A percentile compares a stretch with the other conserved stretches of the same genome.
Conservation (phyloP, 2,329 filamentous ascomycete genomes). For the Alternaria arbusti region DNA sequence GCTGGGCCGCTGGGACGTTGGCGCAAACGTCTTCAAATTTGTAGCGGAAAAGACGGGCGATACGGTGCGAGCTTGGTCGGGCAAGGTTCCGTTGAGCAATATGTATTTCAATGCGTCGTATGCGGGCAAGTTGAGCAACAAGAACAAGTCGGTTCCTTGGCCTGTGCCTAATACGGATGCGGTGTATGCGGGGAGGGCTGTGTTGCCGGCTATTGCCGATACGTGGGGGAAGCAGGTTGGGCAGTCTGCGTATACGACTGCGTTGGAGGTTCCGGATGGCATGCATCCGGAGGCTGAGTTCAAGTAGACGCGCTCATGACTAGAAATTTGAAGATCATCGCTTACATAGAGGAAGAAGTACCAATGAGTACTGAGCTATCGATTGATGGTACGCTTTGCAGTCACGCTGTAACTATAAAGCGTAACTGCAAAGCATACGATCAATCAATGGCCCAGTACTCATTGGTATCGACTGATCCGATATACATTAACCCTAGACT, state of each 20-base stretch:
- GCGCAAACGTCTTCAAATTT: slow-evolving; percentile 54
- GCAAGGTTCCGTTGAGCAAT: slow-evolving; percentile 31
- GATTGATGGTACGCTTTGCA: not conserved
- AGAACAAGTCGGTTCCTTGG: slow-evolving; percentile 35
- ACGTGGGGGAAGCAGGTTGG: slow-evolving; percentile 32
- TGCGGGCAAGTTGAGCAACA: slow-evolving; percentile 40
- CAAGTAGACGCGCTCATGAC: slow-evolving; percentile 4
- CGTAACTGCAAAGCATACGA: too few relatives aligned
- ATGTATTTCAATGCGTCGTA: slow-evolving; percentile 45
- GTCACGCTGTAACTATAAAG: too few relatives aligned
- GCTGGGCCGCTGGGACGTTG: slow-evolving; percentile 55
- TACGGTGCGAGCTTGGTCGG: slow-evolving; percentile 32
- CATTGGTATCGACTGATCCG: not conserved
- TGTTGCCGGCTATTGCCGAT: slow-evolving; percentile 30
- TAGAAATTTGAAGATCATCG: not conserved
- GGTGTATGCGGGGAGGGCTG: slow-evolving; percentile 35
- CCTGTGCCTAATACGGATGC: slow-evolving; percentile 37
- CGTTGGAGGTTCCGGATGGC: slow-evolving; percentile 43
- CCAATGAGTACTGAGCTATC: not conserved
- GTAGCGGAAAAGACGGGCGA: slow-evolving; percentile 40
- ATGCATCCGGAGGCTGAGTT: slow-evolving; percentile 43
- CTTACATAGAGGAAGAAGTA: not conserved
- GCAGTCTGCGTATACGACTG: slow-evolving; percentile 37
- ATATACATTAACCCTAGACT: not conserved
- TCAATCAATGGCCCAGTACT: not conserved